These are phyloP conservation scores for Herpetomonas samuelpessoai DNA, from an alignment of 208 protist species.

Conservation along the genomic window DNA sequence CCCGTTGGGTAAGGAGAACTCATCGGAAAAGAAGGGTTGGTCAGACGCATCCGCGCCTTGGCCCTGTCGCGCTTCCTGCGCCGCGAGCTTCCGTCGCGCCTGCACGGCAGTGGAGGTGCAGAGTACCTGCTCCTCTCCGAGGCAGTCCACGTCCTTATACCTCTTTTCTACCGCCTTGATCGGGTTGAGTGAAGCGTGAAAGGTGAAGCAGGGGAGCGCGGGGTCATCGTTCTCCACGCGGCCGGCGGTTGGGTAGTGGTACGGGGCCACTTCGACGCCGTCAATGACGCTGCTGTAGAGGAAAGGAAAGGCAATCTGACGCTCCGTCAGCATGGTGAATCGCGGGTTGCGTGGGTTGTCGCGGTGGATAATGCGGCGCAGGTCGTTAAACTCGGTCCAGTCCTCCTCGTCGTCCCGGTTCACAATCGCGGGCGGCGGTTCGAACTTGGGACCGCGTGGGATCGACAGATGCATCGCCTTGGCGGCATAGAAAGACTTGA, in stretches of 20 bases:
- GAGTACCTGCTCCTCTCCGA: conserved; percentile 24
- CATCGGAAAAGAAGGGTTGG: conserved; percentile 10
- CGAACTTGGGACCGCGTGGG: conserved; percentile 99
- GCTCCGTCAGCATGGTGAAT: conserved; percentile 98
- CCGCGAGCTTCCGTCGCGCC: conserved; percentile 14
- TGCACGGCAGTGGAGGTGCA: conserved; percentile 29
- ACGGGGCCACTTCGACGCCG: conserved; percentile 89
- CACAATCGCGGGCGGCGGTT: conserved; percentile 54
- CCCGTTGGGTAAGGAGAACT: conserved; percentile 36
- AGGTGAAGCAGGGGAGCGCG: conserved; percentile 98
- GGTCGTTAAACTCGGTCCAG: conserved; percentile 99
- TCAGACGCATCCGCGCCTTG: conserved; percentile 24
- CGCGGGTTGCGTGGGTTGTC: conserved; percentile 89
- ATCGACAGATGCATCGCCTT: conserved; percentile 99
- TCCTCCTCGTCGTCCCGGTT: conserved; percentile 95
- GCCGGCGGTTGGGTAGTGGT: conserved; percentile 93
- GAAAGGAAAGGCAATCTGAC: conserved; percentile 99
- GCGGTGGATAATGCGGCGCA: conserved; percentile 99
- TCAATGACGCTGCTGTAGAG: conserved; percentile 98
- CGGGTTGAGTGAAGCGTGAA: conserved; percentile 98
- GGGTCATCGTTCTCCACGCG: conserved; percentile 96
- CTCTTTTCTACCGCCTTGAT: conserved; percentile 85
- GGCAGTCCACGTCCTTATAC: conserved; percentile 32
- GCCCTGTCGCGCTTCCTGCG: too few species aligned
- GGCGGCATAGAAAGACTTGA: conserved; percentile 98